phyloP scores from a whole-genome alignment of 306 rosid species.

The Gastrolobium bilobum region DNA sequence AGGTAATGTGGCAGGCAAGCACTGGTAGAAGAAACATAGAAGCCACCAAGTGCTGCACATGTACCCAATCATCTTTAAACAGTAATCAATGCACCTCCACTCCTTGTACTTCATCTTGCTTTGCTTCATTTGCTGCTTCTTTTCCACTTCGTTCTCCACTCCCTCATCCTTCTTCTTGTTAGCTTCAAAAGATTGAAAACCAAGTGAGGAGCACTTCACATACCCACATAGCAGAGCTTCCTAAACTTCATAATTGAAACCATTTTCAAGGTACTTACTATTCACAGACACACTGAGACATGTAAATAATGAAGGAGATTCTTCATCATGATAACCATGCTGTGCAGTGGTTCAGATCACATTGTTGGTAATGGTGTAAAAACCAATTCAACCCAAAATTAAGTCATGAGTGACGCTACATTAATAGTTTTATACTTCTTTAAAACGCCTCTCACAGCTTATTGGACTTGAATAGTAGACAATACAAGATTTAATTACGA shows the following conservation, averaged over 20 bases:
- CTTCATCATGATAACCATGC: background rate
- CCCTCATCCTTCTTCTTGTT: background rate
- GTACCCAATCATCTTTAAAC: constrained; percentile 75
- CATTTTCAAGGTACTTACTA: constrained; percentile 35
- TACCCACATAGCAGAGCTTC: constrained; percentile 51
- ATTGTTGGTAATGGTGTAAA: too few relatives aligned
- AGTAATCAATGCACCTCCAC: constrained; percentile 65
- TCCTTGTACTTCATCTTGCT: constrained; percentile 48
- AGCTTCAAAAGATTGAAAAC: constrained; percentile 45
- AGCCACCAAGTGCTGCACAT: constrained; percentile 78
- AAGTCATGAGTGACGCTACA: too few relatives aligned
- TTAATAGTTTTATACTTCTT: too few relatives aligned
- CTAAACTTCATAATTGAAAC: constrained; percentile 58
- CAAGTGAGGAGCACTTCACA: constrained; percentile 47
- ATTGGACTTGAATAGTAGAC: too few relatives aligned
- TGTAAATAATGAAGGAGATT: background rate
- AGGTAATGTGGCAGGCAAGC: constrained; percentile 53
- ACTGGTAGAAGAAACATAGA: constrained; percentile 58
- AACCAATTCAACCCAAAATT: too few relatives aligned
- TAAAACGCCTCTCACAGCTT: too few relatives aligned
- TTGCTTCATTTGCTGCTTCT: constrained; percentile 43
- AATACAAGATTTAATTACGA: too few relatives aligned
- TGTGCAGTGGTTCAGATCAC: background rate
- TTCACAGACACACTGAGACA: background rate
- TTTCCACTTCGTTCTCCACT: constrained; percentile 8